Base-by-base conservation (phyloP, 2,329 filamentous ascomycete species). In the Colletotrichum falcatum region DNA sequence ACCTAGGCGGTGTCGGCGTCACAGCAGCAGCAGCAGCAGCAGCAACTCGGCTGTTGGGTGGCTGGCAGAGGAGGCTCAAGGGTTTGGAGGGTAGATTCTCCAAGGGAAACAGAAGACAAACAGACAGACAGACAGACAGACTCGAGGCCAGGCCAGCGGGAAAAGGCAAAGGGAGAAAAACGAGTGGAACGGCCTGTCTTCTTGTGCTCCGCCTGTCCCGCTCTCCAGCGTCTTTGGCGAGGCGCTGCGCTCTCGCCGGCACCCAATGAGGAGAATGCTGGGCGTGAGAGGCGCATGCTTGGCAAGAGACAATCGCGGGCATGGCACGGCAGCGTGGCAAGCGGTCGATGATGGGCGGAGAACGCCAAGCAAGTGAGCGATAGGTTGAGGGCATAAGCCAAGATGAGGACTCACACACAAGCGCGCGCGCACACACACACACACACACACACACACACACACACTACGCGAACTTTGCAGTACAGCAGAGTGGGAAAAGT, bases 151-250 rank as follows among this genome's bases (percentile, higher is more conserved):
- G 37, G 37, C 37, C 37, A 39, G 39, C 20, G 39, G 39, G 39
- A 42, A 39, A 51, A 42, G 48, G 23, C 39, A 61, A 61, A 20
- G 59, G 42, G 51, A 44, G 39, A 35, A 39, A 67, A 70, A 59
- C 64, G 48, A 51, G 64, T 59, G 68, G 64, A 70, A 70, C 61
- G 64, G 56, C 56, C 53, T 60, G 66, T 56, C 64, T 68, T 70
- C 68, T 70, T 70, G 64, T 70, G 68, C 68, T 70, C 64, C 64
- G 68, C 68, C 54, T 70, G 64, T 67, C 64, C 67, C 68, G 67
- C 67, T 66, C 33, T 33, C 51, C 49, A 66, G 51, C 51, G 64
- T 28, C 49, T 58, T 58, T 67, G 67, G 58, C 64, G 67, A 67
- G 63, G 64, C 64, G 39, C 53, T 53, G 46, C 49, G 58, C 33